These are phyloP conservation scores for Andalucia godoyi DNA, from an alignment of 78 protist species.

Conservation along the genomic window DNA sequence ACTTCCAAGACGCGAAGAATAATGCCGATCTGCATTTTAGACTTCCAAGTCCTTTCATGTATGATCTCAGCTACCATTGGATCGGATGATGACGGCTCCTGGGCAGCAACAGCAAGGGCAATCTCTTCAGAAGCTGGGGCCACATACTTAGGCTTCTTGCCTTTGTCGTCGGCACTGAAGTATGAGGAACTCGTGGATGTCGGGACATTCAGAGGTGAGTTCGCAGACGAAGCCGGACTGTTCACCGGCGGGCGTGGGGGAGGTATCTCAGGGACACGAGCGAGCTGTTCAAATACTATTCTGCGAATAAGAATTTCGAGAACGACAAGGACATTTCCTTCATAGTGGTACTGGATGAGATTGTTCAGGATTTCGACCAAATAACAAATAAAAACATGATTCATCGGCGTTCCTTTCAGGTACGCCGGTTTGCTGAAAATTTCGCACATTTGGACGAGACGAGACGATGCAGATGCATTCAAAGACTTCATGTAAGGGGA, in stretches of 20 bases:
- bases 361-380: conserved; percentile 45
- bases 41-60: conserved; percentile 17
- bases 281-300: conserved; percentile 25
- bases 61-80: too few species aligned
- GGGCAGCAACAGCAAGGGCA: too few species aligned
- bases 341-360: conserved; percentile 61
- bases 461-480: conserved; percentile 35
- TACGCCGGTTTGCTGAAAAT: not conserved
- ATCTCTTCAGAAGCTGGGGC: too few species aligned
- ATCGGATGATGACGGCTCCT: too few species aligned
- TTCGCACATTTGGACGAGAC: conserved; percentile 45
- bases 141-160: too few species aligned
- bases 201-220: too few species aligned
- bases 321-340: conserved; percentile 46
- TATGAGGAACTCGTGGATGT: too few species aligned
- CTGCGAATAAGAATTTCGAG: conserved; percentile 41
- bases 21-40: conserved; percentile 25
- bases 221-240: too few species aligned
- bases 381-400: conserved; percentile 27
- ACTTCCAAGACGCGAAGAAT: conserved; percentile 21
- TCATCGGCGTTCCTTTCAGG: not conserved
- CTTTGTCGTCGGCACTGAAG: too few species aligned
- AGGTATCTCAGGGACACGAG: not conserved
- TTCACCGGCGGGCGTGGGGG: conserved; percentile 18
- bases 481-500: conserved; percentile 58